Conservation (phyloP, 257 asterid species). For the Fraxinus quadrangulata region DNA sequence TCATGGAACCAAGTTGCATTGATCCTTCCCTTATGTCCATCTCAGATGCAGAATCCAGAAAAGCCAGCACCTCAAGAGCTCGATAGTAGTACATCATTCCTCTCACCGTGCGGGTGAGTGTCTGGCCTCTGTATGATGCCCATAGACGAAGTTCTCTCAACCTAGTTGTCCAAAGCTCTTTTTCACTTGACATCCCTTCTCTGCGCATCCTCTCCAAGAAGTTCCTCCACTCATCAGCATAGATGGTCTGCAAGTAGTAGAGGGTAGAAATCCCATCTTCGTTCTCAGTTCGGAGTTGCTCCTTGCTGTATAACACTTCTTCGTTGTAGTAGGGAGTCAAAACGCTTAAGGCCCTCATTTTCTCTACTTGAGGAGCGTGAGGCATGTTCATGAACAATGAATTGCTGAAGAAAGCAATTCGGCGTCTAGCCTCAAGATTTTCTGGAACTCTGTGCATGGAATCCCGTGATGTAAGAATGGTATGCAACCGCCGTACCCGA, state of each 20-base stretch:
- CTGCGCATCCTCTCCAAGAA: slow-evolving; percentile 88
- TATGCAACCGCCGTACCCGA: slow-evolving; percentile 81
- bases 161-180: slow-evolving; percentile 76
- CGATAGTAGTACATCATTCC: slow-evolving; percentile 99
- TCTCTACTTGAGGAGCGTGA: slow-evolving; percentile 98
- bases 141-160: slow-evolving; percentile 87
- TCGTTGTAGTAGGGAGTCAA: slow-evolving; percentile 96
- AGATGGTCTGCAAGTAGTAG: slow-evolving; percentile 90
- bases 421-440: slow-evolving; percentile 97
- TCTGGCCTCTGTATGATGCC: slow-evolving; percentile 99
- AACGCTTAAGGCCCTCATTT: slow-evolving; percentile 97
- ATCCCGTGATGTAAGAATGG: slow-evolving; percentile 91
- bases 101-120: slow-evolving; percentile 93
- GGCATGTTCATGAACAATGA: slow-evolving; percentile 99
- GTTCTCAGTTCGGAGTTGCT: slow-evolving; percentile 91
- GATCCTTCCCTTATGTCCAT: slow-evolving; percentile 94
- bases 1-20: slow-evolving; percentile 69
- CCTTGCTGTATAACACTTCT: slow-evolving; percentile 89
- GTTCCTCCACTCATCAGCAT: slow-evolving; percentile 95
- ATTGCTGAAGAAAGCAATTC: slow-evolving; percentile 97
- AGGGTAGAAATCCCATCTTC: slow-evolving; percentile 97
- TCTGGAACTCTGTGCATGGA: slow-evolving; percentile 90
- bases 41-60: slow-evolving; percentile 98
- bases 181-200: slow-evolving; percentile 80
- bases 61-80: slow-evolving; percentile 97